Evolutionary conservation across 2,329 filamentous ascomycete species (phyloP).

Genomic region (Myriangium duriaei): DNA sequence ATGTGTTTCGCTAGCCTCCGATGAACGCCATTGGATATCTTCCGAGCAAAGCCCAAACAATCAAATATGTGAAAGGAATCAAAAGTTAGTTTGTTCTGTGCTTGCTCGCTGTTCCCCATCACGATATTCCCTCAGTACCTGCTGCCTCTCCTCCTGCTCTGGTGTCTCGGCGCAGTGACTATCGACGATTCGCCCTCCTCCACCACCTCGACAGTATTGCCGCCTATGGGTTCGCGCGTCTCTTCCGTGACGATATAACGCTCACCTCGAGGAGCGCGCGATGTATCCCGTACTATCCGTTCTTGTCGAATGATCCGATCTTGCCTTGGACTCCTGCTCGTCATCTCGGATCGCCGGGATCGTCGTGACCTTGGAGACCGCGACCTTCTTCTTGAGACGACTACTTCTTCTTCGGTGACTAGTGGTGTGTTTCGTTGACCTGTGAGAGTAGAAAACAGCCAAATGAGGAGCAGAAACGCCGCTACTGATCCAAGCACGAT

Average conservation of each 20-base stretch:
- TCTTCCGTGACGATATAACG: conserved; percentile 33
- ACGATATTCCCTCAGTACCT: no score
- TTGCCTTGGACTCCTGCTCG: conserved; percentile 17
- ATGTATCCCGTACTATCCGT: conserved; percentile 21
- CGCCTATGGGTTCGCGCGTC: conserved; percentile 30
- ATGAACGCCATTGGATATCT: no score
- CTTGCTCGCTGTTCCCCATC: no score
- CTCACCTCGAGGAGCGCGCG: conserved; percentile 11
- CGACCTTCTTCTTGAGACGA: conserved; percentile 17
- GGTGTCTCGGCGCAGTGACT: conserved; percentile 24
- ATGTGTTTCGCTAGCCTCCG: no score
- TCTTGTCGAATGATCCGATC: conserved; percentile 23
- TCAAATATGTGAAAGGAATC: no score
- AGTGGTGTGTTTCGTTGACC: conserved; percentile 16
- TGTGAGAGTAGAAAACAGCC: conserved; percentile 35
- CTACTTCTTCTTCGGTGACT: conserved; percentile 20
- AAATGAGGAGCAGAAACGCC: conserved; percentile 41
- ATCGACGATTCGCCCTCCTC: conserved; percentile 40
- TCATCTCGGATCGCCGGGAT: conserved; percentile 19
- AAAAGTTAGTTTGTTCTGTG: no score
- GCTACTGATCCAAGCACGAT: conserved; percentile 45
- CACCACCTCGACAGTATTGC: conserved; percentile 46
- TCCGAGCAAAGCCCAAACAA: no score
- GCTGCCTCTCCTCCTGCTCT: conserved; percentile 26
- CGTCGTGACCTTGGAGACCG: conserved; percentile 21